Percentiles rank a stretch among this genome's conserved stretches.
Evolutionary conservation across 2,329 filamentous ascomycete genomes (phyloP).

Genomic region (Fusarium scirpi): DNA sequence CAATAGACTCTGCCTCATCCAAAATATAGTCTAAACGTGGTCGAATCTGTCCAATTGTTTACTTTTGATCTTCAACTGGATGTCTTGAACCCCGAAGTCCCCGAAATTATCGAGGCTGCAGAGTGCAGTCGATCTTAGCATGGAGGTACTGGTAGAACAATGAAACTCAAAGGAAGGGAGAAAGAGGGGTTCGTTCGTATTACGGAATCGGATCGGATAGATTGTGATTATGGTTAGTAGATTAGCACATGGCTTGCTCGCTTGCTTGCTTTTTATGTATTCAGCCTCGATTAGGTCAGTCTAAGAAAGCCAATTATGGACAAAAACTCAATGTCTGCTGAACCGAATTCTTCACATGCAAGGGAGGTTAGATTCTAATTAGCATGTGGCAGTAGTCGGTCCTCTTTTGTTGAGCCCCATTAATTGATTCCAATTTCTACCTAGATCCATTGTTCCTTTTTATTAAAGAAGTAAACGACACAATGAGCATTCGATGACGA

Average conservation of each 20-base stretch:
- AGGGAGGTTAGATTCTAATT: conserved; percentile 13
- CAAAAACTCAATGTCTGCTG: conserved; percentile 3
- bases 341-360: conserved; percentile 19
- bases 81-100: conserved; percentile 2
- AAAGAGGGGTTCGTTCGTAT: conserved; percentile 2
- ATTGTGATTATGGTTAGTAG: not conserved
- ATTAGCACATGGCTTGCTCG: not conserved
- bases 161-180: not conserved
- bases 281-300: not conserved
- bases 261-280: conserved; percentile 1
- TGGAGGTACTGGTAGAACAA: not conserved
- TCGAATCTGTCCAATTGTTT: not conserved
- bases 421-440: not conserved
- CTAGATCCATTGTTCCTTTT: not conserved
- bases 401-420: conserved; percentile 20
- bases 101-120: not conserved
- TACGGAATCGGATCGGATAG: not conserved
- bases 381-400: conserved; percentile 1
- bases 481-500: conserved; percentile 32
- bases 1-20: not conserved
- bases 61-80: not conserved
- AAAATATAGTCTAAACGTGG: not conserved
- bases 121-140: not conserved
- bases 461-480: conserved; percentile 8
- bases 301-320: conserved; percentile 2